A percentile compares a stretch with the other conserved stretches of the same genome.
phyloP scores from a whole-genome alignment of 2,329 filamentous ascomycete species.

The Laburnicola sp. region DNA sequence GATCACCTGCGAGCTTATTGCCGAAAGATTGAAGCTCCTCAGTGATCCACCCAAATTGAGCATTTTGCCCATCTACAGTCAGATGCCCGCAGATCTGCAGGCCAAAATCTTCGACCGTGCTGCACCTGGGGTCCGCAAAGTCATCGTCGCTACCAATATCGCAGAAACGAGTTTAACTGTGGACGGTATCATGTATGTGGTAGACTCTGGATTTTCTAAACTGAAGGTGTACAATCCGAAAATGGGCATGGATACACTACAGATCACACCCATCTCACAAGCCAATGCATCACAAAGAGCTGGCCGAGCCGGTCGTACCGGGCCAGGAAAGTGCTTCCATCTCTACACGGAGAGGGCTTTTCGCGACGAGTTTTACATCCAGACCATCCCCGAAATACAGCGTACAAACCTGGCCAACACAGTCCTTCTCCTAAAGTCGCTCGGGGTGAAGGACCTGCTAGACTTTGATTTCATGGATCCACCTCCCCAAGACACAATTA shows the following conservation, averaged over 20 bases:
- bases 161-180: constrained; percentile 97
- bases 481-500: constrained; percentile 95
- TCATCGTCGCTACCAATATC: constrained; percentile 98
- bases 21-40: constrained; percentile 81
- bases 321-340: constrained; percentile 92
- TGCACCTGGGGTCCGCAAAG: constrained; percentile 86
- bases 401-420: constrained; percentile 95
- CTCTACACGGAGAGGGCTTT: constrained; percentile 94
- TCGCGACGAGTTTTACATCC: constrained; percentile 93
- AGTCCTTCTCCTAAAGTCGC: constrained; percentile 87
- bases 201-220: constrained; percentile 94
- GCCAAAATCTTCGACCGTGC: constrained; percentile 97
- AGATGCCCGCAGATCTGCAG: constrained; percentile 97
- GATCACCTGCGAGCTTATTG: constrained; percentile 88
- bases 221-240: constrained; percentile 98
- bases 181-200: constrained; percentile 98
- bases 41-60: constrained; percentile 95
- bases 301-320: constrained; percentile 89
- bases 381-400: constrained; percentile 97
- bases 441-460: constrained; percentile 89
- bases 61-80: constrained; percentile 97
- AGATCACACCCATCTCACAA: constrained; percentile 96
- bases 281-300: constrained; percentile 93
- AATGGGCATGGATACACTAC: constrained; percentile 98
- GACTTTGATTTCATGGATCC: constrained; percentile 99